These are phyloP conservation scores for Gossypium mustelinum DNA, from an alignment of 345 rosid species.

Conservation along the genomic window DNA sequence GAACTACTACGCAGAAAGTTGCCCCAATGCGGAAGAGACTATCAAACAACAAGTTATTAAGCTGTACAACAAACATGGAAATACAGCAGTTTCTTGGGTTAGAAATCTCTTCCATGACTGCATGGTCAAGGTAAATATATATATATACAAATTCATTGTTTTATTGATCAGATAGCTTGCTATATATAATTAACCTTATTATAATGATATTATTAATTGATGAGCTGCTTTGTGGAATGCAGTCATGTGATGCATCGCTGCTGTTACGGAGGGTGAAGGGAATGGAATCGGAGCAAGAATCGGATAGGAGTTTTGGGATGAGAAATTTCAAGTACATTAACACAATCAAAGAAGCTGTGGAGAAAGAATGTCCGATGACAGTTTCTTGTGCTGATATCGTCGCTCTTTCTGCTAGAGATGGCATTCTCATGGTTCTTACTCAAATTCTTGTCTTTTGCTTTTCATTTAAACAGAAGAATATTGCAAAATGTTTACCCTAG, in stretches of 20 bases:
- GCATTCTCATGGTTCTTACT: conserved; percentile 51
- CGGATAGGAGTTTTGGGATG: conserved; percentile 78
- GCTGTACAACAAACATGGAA: conserved; percentile 65
- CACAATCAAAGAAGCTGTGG: conserved; percentile 73
- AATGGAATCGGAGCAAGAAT: conserved; percentile 53
- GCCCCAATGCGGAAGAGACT: conserved; percentile 77
- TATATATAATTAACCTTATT: not conserved
- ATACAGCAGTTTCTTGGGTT: conserved; percentile 86
- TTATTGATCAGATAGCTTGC: not conserved
- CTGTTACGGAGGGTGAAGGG: conserved; percentile 47
- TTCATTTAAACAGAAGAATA: not conserved
- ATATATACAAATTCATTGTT: not conserved
- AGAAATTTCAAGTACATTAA: conserved; percentile 73
- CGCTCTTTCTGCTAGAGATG: conserved; percentile 80
- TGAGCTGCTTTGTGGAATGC: not conserved
- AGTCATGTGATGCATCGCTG: conserved; percentile 85
- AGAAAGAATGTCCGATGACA: conserved; percentile 55
- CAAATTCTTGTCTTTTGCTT: not conserved
- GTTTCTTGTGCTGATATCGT: conserved; percentile 85
- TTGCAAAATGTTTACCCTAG: not conserved
- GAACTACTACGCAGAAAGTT: conserved; percentile 57
- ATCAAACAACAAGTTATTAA: conserved; percentile 55
- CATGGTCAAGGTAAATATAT: conserved; percentile 41
- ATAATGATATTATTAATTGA: too few relatives aligned
- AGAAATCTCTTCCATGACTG: conserved; percentile 91